Evolutionary conservation across 177 flowering plant genomes (phyloP), one percentile per base, ranked within the genome.

Genomic region (Tripterygium wilfordii): DNA sequence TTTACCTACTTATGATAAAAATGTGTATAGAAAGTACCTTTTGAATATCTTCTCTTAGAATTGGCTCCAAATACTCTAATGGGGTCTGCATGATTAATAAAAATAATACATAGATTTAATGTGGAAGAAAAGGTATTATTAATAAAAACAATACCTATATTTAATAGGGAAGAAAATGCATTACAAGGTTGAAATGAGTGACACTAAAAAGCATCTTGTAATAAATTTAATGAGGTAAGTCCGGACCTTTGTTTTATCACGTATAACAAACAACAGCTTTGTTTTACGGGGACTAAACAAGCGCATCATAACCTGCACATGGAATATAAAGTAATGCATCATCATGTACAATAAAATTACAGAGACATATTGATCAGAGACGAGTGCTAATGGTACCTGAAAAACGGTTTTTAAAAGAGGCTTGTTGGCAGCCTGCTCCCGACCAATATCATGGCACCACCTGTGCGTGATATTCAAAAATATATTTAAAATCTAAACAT

Each of bases 371-470:
- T 10, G 1, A 19, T 2, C 30, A 18, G 12, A 24, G 16, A 24
- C 5, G 32, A n/a, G 15, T 3, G 14, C 12, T 9, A 10, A 40
- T 42, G 24, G 17, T 70, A 87, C 99, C 90, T 94, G 97, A 60
- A 94, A 90, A 20, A 94, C 99, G 42, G 91, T 94, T 68, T 85
- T 90, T 10, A 94, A 49, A 62, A 94, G 97, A 57, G 99, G 99
- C 60, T 90, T 94, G 69, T 94, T 94, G 44, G 99, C 96, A 61
- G 99, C 97, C 57, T 94, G 96, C 58, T 94, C 99, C 60, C 99
- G 86, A 22, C 99, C 99, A 64, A 94, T 90, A 53, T 94, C 99
- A 80, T 90, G 97, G 50, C 97, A 94, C 99, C 99, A 94, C 96
- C 99, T 94, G 60, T 15, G 62, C 9, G 20, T 32, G 38, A 25